Conservation (phyloP, 2,329 filamentous ascomycete species). For the Fusarium sp. region DNA sequence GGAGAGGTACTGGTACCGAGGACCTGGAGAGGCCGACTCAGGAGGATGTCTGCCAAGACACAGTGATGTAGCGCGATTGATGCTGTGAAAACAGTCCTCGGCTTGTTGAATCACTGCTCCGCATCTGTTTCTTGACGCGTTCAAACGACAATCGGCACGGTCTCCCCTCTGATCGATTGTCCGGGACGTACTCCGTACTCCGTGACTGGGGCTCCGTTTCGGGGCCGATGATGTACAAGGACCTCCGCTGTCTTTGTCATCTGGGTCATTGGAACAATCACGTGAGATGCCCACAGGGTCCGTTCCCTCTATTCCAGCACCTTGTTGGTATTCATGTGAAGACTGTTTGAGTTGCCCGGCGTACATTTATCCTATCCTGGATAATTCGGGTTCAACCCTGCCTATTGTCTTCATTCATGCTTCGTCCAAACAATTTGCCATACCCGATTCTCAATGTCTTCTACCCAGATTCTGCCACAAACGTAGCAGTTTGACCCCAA, state of each 20-base stretch:
- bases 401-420: neutral
- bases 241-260: slow-evolving; percentile 25
- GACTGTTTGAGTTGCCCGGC: neutral
- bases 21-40: slow-evolving; percentile 30
- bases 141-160: slow-evolving; percentile 9
- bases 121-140: neutral
- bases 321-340: neutral
- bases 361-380: neutral
- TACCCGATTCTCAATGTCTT: neutral
- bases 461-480: neutral
- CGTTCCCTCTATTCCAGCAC: neutral
- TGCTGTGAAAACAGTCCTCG: neutral
- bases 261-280: slow-evolving; percentile 17
- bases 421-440: neutral
- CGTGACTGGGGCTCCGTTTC: slow-evolving; percentile 20
- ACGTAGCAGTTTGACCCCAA: slow-evolving; percentile 1
- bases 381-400: neutral
- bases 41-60: slow-evolving; percentile 8
- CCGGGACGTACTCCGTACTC: slow-evolving; percentile 37
- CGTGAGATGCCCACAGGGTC: neutral
- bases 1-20: slow-evolving; percentile 34
- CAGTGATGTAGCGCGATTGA: slow-evolving; percentile 1
- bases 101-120: neutral
- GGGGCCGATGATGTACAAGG: slow-evolving; percentile 34
- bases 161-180: slow-evolving; percentile 19